phyloP scores from a whole-genome alignment of 2,329 filamentous ascomycete genomes.

The Tricladium varicosporioides region DNA sequence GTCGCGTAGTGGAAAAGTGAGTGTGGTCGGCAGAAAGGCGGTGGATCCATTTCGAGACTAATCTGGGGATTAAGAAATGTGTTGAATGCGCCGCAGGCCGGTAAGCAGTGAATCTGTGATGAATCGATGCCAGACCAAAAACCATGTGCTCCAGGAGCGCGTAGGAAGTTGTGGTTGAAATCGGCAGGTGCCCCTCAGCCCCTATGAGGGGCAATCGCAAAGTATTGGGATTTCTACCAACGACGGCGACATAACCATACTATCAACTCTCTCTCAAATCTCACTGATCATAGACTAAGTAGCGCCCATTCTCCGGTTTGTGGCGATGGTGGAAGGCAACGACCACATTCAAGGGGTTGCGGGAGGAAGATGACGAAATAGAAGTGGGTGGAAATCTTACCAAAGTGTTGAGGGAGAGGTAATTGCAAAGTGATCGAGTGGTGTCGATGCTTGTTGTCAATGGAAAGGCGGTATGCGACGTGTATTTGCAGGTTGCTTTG shows the following conservation, averaged over 20 bases:
- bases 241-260: not conserved
- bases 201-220: constrained; percentile 26
- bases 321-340: constrained; percentile 6
- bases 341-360: constrained; percentile 10
- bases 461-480: constrained; percentile 18
- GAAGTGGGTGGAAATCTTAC: constrained; percentile 26
- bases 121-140: constrained; percentile 1
- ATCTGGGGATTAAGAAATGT: not conserved
- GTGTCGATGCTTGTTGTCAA: constrained; percentile 8
- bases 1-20: not conserved
- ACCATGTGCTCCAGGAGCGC: not conserved
- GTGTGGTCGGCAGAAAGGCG: not conserved
- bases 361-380: constrained; percentile 29
- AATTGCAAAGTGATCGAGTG: constrained; percentile 9
- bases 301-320: not conserved
- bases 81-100: constrained; percentile 6
- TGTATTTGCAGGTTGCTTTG: constrained; percentile 12
- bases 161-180: constrained; percentile 6
- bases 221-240: constrained; percentile 4
- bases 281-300: not conserved
- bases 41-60: not conserved
- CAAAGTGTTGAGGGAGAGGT: constrained; percentile 18
- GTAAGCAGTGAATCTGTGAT: not conserved
- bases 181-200: constrained; percentile 28
- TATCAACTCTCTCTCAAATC: constrained; percentile 1